These are phyloP conservation scores for Pochonia chlamydosporia DNA, from an alignment of 2,329 filamentous ascomycete genomes.

Conservation along the genomic window DNA sequence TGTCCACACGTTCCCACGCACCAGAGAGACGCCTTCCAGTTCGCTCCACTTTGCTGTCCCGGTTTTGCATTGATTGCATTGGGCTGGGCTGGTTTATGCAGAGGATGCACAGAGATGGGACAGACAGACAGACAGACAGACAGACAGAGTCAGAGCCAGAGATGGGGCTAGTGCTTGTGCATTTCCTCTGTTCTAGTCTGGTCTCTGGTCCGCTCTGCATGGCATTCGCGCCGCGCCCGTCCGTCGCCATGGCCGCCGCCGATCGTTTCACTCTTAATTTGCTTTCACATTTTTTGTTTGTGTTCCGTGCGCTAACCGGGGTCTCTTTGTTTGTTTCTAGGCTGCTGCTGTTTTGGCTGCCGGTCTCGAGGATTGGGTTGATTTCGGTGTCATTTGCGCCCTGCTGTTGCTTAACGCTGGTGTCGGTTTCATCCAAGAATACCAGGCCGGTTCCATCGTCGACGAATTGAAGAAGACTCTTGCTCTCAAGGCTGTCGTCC, in stretches of 20 bases:
- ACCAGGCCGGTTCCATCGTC: constrained; percentile 83
- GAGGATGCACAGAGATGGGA: too few species aligned
- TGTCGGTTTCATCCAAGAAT: constrained; percentile 87
- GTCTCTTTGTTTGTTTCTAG: constrained; percentile 26
- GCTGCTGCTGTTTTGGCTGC: constrained; percentile 74
- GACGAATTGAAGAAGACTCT: constrained; percentile 88
- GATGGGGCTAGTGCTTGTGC: too few species aligned
- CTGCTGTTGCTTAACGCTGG: constrained; percentile 77
- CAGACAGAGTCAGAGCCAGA: too few species aligned
- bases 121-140: too few species aligned
- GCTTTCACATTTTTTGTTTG: background rate
- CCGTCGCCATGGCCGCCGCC: background rate
- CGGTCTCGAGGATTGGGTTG: constrained; percentile 83
- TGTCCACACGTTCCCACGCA: constrained; percentile 4
- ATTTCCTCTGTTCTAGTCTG: background rate
- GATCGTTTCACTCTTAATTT: background rate
- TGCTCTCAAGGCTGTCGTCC: constrained; percentile 79
- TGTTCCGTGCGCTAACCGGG: constrained; percentile 18
- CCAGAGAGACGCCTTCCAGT: too few species aligned
- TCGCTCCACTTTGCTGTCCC: too few species aligned
- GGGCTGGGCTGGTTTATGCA: too few species aligned
- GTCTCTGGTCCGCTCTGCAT: background rate
- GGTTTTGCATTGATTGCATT: too few species aligned
- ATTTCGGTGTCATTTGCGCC: constrained; percentile 86
- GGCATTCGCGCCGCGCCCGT: background rate